Evolutionary conservation across 306 rosid genomes (phyloP), one percentile per base, ranked within the genome.

Genomic region (Vachellia pachyceras): DNA sequence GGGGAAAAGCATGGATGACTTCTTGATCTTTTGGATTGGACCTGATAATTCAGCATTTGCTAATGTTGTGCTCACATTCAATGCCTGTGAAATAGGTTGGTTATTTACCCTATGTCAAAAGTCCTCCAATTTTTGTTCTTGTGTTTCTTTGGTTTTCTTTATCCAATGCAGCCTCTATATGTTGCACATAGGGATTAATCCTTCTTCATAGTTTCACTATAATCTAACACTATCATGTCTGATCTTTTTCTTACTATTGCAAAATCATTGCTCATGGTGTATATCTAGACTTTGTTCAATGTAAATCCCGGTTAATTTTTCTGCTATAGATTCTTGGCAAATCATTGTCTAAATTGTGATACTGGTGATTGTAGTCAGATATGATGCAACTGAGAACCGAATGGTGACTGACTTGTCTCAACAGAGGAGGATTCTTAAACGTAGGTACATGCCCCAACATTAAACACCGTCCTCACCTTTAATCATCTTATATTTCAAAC

Each of bases 51-150:
- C 98, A 11, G 97, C 97, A 79, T 95, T 95, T 77, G 90, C 94
- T 41, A 92, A 88, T 89, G 87, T 87, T 69, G 97, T 92, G 76
- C 88, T 95, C 65, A 92, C 97, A 44, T 91, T 90, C 82, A 91
- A 93, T 88, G 80, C 87, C 61, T 92, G 97, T 83, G 97, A 92
- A 82, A 95, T 91, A 95, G 97, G 97, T 94, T 85, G 55, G 73
- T 67, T 68, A 50, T 45, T 64, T 77, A 52, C 29, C 50, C 52
- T 33, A 15, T 73, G 39, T 40, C 64, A 57, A 77, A 73, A 73
- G 40, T 58, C 80, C 8, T 70, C 71, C 54, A 35, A 58, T 23
- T 5, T 1, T 0, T 33, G 3, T 75, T 45, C 70, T 45, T 75
- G 58, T 80, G 36, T 64, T 75, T 41, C 71, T 29, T 18, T 50